Evolutionary conservation across 2,329 filamentous ascomycete genomes (phyloP).

Genomic region (Coleophoma eucalyptorum): DNA sequence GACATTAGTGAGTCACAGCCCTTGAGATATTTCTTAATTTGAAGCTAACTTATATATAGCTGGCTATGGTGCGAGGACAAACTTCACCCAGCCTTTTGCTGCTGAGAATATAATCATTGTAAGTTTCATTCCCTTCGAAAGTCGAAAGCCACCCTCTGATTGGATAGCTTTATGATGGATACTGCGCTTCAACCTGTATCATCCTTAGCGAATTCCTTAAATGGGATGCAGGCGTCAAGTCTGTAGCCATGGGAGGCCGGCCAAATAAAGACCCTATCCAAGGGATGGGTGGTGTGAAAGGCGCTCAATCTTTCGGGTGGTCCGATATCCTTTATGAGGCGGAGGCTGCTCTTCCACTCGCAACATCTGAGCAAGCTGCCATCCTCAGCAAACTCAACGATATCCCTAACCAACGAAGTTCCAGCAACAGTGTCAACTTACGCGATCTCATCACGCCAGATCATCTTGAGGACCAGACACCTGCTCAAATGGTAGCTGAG

Average conservation of each 20-base stretch:
- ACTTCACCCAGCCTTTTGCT: constrained; percentile 31
- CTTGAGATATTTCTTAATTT: too few relatives aligned
- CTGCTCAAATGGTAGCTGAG: constrained; percentile 58
- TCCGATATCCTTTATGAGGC: constrained; percentile 13
- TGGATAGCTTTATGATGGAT: constrained; percentile 45
- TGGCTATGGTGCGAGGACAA: constrained; percentile 25
- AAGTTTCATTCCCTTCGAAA: constrained; percentile 10
- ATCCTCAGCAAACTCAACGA: constrained; percentile 13
- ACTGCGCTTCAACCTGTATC: constrained; percentile 57
- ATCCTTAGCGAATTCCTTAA: constrained; percentile 53
- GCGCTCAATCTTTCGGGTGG: constrained; percentile 33
- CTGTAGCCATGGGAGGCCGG: constrained; percentile 56
- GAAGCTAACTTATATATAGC: not conserved
- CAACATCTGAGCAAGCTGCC: constrained; percentile 9
- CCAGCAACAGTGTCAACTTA: constrained; percentile 35
- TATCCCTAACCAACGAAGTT: constrained; percentile 15
- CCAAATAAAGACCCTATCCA: constrained; percentile 52
- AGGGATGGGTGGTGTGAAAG: constrained; percentile 63
- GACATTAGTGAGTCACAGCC: constrained; percentile 15
- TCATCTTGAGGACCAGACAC: constrained; percentile 31
- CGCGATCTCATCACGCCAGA: constrained; percentile 30
- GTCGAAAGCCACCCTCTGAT: constrained; percentile 5
- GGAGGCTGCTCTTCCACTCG: constrained; percentile 5
- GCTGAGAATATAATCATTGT: constrained; percentile 36
- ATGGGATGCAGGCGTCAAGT: constrained; percentile 46